Conservation (phyloP, 805 yeast genomes). For the Cyberlindnera petersonii region DNA sequence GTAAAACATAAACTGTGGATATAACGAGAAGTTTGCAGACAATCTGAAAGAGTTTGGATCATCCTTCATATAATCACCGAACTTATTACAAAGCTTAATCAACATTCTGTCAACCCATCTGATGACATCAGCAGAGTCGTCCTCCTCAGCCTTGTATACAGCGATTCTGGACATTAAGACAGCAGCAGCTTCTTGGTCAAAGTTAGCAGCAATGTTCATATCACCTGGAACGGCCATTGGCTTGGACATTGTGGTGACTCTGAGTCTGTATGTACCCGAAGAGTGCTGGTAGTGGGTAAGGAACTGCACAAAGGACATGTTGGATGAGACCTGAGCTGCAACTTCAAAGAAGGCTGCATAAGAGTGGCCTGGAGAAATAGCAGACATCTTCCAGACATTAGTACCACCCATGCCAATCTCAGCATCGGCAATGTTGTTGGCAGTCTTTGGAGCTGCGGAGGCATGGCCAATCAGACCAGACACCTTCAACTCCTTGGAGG, state of each 20-base stretch:
- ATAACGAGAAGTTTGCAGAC: conserved; percentile 45
- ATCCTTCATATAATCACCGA: conserved; percentile 46
- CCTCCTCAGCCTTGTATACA: conserved; percentile 31
- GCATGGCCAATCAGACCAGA: conserved; percentile 95
- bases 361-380: conserved; percentile 82
- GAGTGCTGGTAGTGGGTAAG: conserved; percentile 92
- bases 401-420: conserved; percentile 95
- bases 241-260: conserved; percentile 82
- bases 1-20: conserved; percentile 67
- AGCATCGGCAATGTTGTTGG: conserved; percentile 79
- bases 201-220: conserved; percentile 55
- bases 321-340: conserved; percentile 37
- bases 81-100: conserved; percentile 43
- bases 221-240: conserved; percentile 58
- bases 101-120: conserved; percentile 47
- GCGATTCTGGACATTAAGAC: conserved; percentile 57
- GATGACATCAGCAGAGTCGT: conserved; percentile 37
- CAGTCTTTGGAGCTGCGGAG: conserved; percentile 57
- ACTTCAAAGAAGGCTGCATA: conserved; percentile 90
- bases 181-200: conserved; percentile 72
- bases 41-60: conserved; percentile 47
- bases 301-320: conserved; percentile 64
- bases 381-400: conserved; percentile 79
- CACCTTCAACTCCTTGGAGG: conserved; percentile 81
- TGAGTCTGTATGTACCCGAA: conserved; percentile 81